A percentile compares a stretch with the other conserved stretches of the same genome.
These are phyloP conservation scores for Fusarium temperatum DNA, from an alignment of 2,329 filamentous ascomycete species.

Conservation along the genomic window DNA sequence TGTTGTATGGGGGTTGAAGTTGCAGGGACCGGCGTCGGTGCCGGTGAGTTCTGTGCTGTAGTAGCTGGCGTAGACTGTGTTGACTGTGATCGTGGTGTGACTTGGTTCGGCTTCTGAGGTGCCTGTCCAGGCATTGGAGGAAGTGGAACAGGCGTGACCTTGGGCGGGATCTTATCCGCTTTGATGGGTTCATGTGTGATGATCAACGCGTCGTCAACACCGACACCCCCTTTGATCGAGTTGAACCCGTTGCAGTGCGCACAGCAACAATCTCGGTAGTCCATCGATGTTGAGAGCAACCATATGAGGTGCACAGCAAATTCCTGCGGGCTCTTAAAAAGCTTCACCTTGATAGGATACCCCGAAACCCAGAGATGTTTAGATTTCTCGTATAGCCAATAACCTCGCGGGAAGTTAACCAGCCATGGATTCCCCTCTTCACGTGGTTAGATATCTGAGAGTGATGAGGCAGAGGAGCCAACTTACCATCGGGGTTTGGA, in stretches of 20 bases:
- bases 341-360: conserved; percentile 57
- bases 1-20: conserved; percentile 19
- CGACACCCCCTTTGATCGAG: conserved; percentile 33
- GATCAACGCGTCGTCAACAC: conserved; percentile 42
- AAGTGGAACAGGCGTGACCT: conserved; percentile 50
- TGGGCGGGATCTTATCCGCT: conserved; percentile 41
- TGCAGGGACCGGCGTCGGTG: conserved; percentile 19
- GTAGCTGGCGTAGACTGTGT: conserved; percentile 25
- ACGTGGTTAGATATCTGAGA: conserved; percentile 20
- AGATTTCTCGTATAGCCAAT: conserved; percentile 59
- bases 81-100: conserved; percentile 44
- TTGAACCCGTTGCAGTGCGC: conserved; percentile 55
- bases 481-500: conserved; percentile 52
- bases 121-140: conserved; percentile 48
- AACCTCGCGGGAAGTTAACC: conserved; percentile 55
- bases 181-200: conserved; percentile 37
- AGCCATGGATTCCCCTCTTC: conserved; percentile 56
- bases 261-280: conserved; percentile 61
- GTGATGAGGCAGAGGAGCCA: neutral
- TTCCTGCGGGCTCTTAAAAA: conserved; percentile 63
- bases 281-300: conserved; percentile 58
- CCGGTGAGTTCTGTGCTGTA: conserved; percentile 32
- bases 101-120: conserved; percentile 45
- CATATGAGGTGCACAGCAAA: conserved; percentile 63
- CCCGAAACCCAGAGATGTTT: conserved; percentile 61